phyloP scores from a whole-genome alignment of 176 grass and related monocot genomes.

The Themeda triandra region DNA sequence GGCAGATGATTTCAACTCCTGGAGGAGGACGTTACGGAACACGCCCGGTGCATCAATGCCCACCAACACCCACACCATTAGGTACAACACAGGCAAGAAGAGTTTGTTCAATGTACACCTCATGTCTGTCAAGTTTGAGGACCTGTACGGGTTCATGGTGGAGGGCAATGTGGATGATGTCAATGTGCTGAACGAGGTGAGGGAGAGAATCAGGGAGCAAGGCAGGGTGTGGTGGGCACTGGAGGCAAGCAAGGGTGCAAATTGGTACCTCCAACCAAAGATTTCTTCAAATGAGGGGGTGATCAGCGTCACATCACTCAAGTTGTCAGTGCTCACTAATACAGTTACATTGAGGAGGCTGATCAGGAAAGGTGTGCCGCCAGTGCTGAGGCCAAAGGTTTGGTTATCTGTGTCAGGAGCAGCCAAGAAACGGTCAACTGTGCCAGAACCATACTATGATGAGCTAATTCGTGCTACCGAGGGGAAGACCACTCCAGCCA shows the following conservation, averaged over 20 bases:
- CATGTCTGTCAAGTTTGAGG: conserved; percentile 81
- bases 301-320: conserved; percentile 68
- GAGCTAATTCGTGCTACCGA: conserved; percentile 81
- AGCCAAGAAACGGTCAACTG: conserved; percentile 84
- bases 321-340: conserved; percentile 74
- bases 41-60: conserved; percentile 23
- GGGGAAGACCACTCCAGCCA: conserved; percentile 86
- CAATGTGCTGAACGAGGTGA: conserved; percentile 88
- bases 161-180: conserved; percentile 93
- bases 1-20: conserved; percentile 37
- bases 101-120: conserved; percentile 36
- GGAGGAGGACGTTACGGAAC: conserved; percentile 51
- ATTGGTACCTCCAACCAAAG: conserved; percentile 85
- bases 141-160: conserved; percentile 77
- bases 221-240: conserved; percentile 88
- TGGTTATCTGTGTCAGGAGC: conserved; percentile 89
- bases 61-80: conserved; percentile 36
- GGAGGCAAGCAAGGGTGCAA: conserved; percentile 82
- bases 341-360: conserved; percentile 72
- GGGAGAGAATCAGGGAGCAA: conserved; percentile 91
- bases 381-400: conserved; percentile 70
- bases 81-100: conserved; percentile 7
- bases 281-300: conserved; percentile 69
- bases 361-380: conserved; percentile 81
- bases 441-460: conserved; percentile 94